Percentiles rank a stretch among this genome's conserved stretches.
Conservation (phyloP, 1,139 yeast species). For the Magnusiomyces starmeri region DNA sequence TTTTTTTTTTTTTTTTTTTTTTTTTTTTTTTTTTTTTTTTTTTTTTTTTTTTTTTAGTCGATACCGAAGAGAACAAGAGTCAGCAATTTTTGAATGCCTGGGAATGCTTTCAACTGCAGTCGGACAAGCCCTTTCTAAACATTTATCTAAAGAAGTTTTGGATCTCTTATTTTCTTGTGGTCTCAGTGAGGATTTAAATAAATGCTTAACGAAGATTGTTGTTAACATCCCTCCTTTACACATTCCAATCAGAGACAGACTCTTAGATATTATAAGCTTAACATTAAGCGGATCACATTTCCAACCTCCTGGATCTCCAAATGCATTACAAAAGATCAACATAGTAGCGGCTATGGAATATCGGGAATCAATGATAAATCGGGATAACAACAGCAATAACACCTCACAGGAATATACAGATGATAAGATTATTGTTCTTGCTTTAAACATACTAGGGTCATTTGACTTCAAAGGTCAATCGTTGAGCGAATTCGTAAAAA, state of each 20-base stretch:
- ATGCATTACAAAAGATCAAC: conserved; percentile 46
- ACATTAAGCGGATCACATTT: conserved; percentile 80
- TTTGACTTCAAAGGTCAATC: conserved; percentile 73
- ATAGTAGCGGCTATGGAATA: conserved; percentile 65
- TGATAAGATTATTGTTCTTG: conserved; percentile 55
- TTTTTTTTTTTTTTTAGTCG: conserved; percentile 32
- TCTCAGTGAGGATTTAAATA: conserved; percentile 69
- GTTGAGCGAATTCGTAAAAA: conserved; percentile 78
- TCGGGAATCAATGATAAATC: conserved; percentile 62
- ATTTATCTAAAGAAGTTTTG: conserved; percentile 71
- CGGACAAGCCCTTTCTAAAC: conserved; percentile 92
- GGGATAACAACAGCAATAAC: conserved; percentile 59
- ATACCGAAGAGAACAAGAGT: conserved; percentile 66
- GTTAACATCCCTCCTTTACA: conserved; percentile 75
- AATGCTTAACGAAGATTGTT: conserved; percentile 60
- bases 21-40: background rate
- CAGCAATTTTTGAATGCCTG: conserved; percentile 83
- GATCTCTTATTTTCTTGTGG: conserved; percentile 80
- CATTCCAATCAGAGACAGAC: conserved; percentile 59
- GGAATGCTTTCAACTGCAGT: conserved; percentile 83
- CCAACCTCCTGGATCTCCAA: conserved; percentile 83
- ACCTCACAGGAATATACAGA: conserved; percentile 34
- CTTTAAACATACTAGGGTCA: conserved; percentile 62
- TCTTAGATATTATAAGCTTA: conserved; percentile 64
- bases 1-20: background rate